Percentiles rank a stretch among this genome's conserved stretches.
phyloP scores from a whole-genome alignment of 331 rosid genomes.

The Quercus tomentella region DNA sequence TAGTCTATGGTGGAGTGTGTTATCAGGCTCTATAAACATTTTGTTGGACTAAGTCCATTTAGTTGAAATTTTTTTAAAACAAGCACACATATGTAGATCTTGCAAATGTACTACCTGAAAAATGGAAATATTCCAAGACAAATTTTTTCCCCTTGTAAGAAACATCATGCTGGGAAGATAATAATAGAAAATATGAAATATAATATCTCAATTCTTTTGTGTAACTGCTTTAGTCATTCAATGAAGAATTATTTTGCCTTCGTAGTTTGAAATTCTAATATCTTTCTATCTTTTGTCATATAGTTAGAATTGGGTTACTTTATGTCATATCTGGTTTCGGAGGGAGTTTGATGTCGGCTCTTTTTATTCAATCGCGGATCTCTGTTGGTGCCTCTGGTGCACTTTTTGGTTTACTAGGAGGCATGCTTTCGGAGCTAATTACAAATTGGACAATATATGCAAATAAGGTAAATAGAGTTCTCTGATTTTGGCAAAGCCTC shows the following conservation, averaged over 20 bases:
- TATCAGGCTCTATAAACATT: background rate
- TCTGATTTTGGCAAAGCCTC: background rate
- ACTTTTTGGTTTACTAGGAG: slow-evolving; percentile 88
- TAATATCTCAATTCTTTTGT: background rate
- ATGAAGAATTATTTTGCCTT: background rate
- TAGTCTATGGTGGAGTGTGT: background rate
- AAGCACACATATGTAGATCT: background rate
- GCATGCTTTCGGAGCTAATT: slow-evolving; percentile 91
- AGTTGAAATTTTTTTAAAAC: background rate
- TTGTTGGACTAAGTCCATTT: background rate
- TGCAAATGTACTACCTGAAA: background rate
- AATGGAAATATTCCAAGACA: background rate
- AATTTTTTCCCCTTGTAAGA: background rate
- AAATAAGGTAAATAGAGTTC: slow-evolving; percentile 65
- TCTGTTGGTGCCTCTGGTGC: slow-evolving; percentile 98
- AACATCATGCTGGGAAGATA: background rate
- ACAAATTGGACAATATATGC: slow-evolving; percentile 93
- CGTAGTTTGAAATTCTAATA: slow-evolving; percentile 7
- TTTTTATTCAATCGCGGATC: slow-evolving; percentile 66
- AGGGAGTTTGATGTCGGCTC: slow-evolving; percentile 81
- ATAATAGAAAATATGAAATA: background rate
- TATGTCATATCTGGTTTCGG: slow-evolving; percentile 87
- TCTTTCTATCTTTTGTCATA: slow-evolving; percentile 3
- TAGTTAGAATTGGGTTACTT: slow-evolving; percentile 71
- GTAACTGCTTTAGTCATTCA: background rate